Percentiles rank a stretch among this genome's conserved stretches.
Conservation (phyloP, 208 protist species). For the Histomonas meleagridis region DNA sequence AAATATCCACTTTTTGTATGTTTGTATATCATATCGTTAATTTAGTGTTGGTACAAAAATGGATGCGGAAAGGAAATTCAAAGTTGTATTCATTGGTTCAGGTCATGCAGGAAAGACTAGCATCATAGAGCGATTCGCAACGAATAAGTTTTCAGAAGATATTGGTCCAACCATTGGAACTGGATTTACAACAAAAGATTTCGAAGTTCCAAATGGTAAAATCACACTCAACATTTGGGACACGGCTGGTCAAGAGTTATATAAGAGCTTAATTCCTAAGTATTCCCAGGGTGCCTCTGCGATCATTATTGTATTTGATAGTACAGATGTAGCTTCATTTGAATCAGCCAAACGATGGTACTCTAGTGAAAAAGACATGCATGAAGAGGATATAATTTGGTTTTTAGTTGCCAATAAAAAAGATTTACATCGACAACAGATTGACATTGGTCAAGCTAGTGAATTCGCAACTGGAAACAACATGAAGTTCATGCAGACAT, state of each 20-base stretch:
- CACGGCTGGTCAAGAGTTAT: conserved; percentile 6
- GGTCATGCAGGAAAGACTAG: conserved; percentile 1
- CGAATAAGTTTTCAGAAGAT: neutral
- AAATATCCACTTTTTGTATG: too few relatives aligned
- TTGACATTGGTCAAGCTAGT: too few relatives aligned
- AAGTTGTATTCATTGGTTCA: conserved; percentile 19
- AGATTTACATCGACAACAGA: neutral
- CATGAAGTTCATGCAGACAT: neutral
- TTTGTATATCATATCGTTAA: too few relatives aligned
- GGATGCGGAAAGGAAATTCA: too few relatives aligned
- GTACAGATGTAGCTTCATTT: neutral
- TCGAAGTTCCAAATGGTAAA: neutral
- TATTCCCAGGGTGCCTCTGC: neutral
- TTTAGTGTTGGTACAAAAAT: too few relatives aligned
- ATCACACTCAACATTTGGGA: neutral
- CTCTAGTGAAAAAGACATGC: neutral
- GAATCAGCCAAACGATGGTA: conserved; percentile 9
- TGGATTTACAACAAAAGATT: neutral
- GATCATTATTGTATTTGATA: conserved; percentile 1
- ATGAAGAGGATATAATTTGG: neutral
- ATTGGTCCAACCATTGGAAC: neutral
- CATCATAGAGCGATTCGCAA: neutral
- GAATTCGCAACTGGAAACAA: neutral
- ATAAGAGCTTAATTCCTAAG: neutral
- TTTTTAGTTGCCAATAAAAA: neutral